A percentile compares a stretch with the other conserved stretches of the same genome.
phyloP scores from a whole-genome alignment of 2,329 filamentous ascomycete genomes.

The Hansfordia pulvinata region DNA sequence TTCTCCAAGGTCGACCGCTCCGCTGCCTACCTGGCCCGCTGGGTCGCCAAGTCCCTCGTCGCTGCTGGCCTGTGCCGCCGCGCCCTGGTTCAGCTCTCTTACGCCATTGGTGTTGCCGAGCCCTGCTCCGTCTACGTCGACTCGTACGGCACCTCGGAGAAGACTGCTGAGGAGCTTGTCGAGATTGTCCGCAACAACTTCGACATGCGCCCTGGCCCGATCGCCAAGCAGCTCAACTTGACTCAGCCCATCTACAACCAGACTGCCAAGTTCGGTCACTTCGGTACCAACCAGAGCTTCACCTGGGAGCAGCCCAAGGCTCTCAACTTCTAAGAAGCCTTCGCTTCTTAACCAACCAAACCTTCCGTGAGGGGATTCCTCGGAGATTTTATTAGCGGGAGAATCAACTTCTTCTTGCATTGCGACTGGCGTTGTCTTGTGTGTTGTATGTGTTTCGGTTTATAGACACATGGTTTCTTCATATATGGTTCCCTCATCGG shows the following conservation, averaged over 20 bases:
- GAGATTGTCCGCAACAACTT: conserved; percentile 94
- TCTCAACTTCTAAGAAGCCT: conserved; percentile 65
- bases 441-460: conserved; percentile 12
- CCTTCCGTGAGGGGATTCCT: conserved; percentile 13
- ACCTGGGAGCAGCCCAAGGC: conserved; percentile 96
- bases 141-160: conserved; percentile 87
- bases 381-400: conserved; percentile 16
- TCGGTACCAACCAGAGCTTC: conserved; percentile 92
- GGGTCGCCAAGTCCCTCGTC: conserved; percentile 98
- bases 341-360: conserved; percentile 6
- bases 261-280: conserved; percentile 99
- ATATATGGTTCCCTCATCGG: conserved; percentile 21
- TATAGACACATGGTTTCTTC: conserved; percentile 19
- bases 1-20: conserved; percentile 99
- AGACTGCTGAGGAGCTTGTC: conserved; percentile 84
- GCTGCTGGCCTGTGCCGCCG: conserved; percentile 79
- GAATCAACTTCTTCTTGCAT: conserved; percentile 26
- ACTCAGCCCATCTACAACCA: conserved; percentile 94
- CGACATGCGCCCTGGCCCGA: conserved; percentile 94
- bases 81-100: conserved; percentile 92
- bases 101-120: conserved; percentile 98
- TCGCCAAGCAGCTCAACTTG: conserved; percentile 92
- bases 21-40: conserved; percentile 91
- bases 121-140: conserved; percentile 97
- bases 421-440: conserved; percentile 21